Base-by-base conservation (phyloP, 2,329 filamentous ascomycete genomes). In the Mariannaea elegans region DNA sequence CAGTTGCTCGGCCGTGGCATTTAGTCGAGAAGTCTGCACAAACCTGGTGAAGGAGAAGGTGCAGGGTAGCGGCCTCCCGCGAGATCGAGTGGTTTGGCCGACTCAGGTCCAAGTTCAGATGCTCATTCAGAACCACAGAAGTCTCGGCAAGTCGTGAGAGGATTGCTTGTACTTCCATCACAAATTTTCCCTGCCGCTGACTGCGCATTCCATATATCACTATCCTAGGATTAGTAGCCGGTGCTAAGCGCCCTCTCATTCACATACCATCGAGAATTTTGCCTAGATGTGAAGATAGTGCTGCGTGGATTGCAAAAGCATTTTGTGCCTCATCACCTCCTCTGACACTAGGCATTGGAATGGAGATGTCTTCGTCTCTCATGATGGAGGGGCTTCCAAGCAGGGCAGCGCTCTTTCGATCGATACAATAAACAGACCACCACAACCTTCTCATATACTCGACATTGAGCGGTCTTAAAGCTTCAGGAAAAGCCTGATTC, bases 401-500 rank as follows among this genome's bases (percentile, higher is more conserved):
- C 62, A 67, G 61, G 7, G 56, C 52, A 13, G 65, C 62, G 16
- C 59, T 65, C 19, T 67, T 67, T 7, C 65, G 60, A 10, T 67
- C 65, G 5, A 67, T 27, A 9, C 65, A 67, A 34, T 67, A 67
- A 3, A 65, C 57, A 9, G 62, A 62, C 65, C 65, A 67, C 65
- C 62, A 67, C 4, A 67, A 51, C 4, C 55, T 59, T 12, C 65
- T 61, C 42, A 55, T 57, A 34, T 67, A 62, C 52, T 64, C 60
- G 3, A 62, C 48, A 23, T 62, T 62, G 16, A 60, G 27, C 1
- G 62, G 62, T 24, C 49, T 62, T 31, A 64, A 23, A 2, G 50
- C 59, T 53, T 67, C 65, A 0, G 65, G 59, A 19, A 67, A 62
- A n/a, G 55, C 41, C 29, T 63, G 48, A 19, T 66, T 65, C 31